Evolutionary conservation across 345 rosid genomes (phyloP).

Genomic region (Carallia brachiata): DNA sequence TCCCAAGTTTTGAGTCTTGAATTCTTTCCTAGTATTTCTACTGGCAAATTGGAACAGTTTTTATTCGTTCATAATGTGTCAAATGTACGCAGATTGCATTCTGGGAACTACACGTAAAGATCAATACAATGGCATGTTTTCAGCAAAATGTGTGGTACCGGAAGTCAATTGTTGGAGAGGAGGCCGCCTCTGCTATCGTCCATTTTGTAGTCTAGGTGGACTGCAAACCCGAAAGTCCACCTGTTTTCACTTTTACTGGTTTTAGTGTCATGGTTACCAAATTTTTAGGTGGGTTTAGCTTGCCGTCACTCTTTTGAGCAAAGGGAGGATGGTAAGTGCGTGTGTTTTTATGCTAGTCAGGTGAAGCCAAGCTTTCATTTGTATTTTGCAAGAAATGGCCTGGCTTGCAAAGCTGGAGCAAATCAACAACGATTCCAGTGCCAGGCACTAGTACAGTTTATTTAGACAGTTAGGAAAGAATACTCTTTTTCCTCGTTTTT

Average conservation of each 20-base stretch:
- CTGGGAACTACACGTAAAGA: slow-evolving; percentile 7
- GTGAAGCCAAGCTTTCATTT: slow-evolving; percentile 47
- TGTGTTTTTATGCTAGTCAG: slow-evolving; percentile 52
- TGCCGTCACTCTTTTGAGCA: slow-evolving; percentile 30
- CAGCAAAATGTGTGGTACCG: neutral
- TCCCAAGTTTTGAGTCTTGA: slow-evolving; percentile 9
- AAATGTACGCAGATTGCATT: slow-evolving; percentile 19
- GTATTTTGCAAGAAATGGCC: slow-evolving; percentile 30
- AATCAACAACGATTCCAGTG: slow-evolving; percentile 58
- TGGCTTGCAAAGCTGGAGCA: slow-evolving; percentile 48
- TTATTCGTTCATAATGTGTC: neutral
- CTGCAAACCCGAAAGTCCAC: slow-evolving; percentile 18
- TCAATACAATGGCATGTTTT: slow-evolving; percentile 5
- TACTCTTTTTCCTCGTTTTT: slow-evolving; percentile 1
- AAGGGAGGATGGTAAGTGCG: slow-evolving; percentile 51
- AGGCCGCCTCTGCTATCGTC: slow-evolving; percentile 28
- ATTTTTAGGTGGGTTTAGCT: slow-evolving; percentile 39
- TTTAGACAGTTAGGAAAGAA: slow-evolving; percentile 35
- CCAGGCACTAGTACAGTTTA: slow-evolving; percentile 38
- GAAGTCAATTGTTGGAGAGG: slow-evolving; percentile 37
- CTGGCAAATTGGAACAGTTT: neutral
- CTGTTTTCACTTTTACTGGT: neutral
- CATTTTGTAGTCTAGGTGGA: slow-evolving; percentile 24
- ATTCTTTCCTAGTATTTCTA: neutral
- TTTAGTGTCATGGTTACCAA: slow-evolving; percentile 29